These are phyloP conservation scores for Skeletonema costatum DNA, from an alignment of 108 stramenopile species.

Conservation along the genomic window DNA sequence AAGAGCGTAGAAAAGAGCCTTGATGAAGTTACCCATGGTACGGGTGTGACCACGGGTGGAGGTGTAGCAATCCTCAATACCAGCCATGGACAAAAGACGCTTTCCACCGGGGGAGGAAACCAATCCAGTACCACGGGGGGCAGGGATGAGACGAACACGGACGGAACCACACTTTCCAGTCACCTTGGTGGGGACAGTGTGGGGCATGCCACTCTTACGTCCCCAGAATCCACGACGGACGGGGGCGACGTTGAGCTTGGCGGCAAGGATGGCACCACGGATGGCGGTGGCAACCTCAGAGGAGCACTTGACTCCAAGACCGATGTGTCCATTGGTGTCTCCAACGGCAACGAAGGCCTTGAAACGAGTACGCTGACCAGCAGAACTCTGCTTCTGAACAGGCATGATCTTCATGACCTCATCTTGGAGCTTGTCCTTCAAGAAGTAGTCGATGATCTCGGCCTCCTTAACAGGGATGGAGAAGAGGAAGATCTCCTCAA, in stretches of 20 bases:
- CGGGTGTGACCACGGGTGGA: conserved; percentile 96
- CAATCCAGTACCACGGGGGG: conserved; percentile 99
- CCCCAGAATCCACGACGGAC: conserved; percentile 99
- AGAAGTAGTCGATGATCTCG: conserved; percentile 98
- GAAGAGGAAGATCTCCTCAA: conserved; percentile 99
- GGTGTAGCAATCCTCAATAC: conserved; percentile 96
- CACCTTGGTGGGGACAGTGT: conserved; percentile 99
- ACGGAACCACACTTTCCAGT: conserved; percentile 99
- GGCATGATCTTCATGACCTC: conserved; percentile 99
- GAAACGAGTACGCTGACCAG: conserved; percentile 99
- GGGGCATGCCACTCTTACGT: conserved; percentile 91
- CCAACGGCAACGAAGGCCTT: conserved; percentile 99
- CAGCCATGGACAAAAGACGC: conserved; percentile 99
- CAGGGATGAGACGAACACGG: conserved; percentile 98
- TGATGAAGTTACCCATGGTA: conserved; percentile 99
- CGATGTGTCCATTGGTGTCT: conserved; percentile 97
- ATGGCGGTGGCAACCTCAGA: conserved; percentile 99
- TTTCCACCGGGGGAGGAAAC: conserved; percentile 98
- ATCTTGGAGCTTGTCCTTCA: conserved; percentile 97
- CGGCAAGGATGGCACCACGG: conserved; percentile 98
- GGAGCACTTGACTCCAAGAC: conserved; percentile 99
- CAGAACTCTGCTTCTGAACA: conserved; percentile 99
- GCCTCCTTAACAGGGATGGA: conserved; percentile 99
- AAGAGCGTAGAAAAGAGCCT: conserved; percentile 98
- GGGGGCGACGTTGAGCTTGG: conserved; percentile 98